Base-by-base conservation (phyloP, 495 filamentous ascomycete species). In the Platismatia glauca region DNA sequence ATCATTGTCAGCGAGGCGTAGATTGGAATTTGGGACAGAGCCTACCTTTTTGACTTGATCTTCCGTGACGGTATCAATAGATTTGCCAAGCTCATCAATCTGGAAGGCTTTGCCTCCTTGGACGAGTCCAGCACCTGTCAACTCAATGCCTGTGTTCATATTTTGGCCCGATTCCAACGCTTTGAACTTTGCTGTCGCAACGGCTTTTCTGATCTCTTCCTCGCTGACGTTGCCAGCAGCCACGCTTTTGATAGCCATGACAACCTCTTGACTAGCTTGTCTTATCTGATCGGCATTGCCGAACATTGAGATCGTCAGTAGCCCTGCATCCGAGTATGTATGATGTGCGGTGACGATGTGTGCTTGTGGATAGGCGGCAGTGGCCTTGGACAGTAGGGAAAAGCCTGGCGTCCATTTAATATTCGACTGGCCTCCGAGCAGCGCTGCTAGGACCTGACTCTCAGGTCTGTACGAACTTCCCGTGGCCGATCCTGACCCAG, bases 371-470 rank as follows among this genome's bases (percentile, higher is more conserved):
- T 82, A 79, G 24, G 78, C 77, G 58, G 86, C 77, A 60, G 84
- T 80, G 48, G 86, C 88, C 78, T 95, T 89, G 61, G 87, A 82
- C 50, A 99, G 84, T 52, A 96, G 79, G 16, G 88, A 92, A 79
- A 95, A 97, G 60, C 94, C 95, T 60, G 90, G 80, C 33, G 88
- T 88, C 94, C 94, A 97, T 79, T 97, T 97, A 80, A 97, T 93
- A 74, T 77, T 85, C 64, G 90, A 86, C 74, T 91, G 77, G 48
- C 95, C 94, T 70, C 94, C 94, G 35, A 99, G 86, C 9, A 99
- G 85, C 57, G 90, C 87, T 63, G 89, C 84, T 31, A 99, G 86
- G 64, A 99, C 91, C 61, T 86, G 84, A 68, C 88, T 84, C 79
- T 96, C 95, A 62, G 93, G 88, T 81, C 95, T 91, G 82, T 86